Conservation (phyloP, 768 basidiomycete genomes). For the Rhodotorula toruloides region DNA sequence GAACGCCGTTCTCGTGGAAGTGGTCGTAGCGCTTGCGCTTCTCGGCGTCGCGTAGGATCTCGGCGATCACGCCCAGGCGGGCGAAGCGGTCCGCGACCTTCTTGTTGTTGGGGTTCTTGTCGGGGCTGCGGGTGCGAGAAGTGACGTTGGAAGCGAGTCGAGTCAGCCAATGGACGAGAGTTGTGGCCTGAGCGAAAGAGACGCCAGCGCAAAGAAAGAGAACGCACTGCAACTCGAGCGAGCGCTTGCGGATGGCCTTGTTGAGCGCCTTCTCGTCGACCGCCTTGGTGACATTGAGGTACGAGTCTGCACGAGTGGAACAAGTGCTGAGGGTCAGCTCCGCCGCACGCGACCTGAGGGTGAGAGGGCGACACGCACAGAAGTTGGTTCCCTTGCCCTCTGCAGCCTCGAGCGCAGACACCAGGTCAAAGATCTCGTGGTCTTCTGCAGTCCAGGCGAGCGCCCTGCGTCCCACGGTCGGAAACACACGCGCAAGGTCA, state of each 20-base stretch:
- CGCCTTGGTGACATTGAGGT: conserved; percentile 70
- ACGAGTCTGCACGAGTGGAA: conserved; percentile 57
- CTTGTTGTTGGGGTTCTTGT: conserved; percentile 81
- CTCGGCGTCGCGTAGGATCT: conserved; percentile 71
- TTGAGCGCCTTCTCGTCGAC: conserved; percentile 72
- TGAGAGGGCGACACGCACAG: conserved; percentile 45
- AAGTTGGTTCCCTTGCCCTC: conserved; percentile 84
- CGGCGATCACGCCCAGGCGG: conserved; percentile 76
- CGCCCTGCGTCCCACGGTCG: conserved; percentile 7
- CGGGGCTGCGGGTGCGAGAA: conserved; percentile 58
- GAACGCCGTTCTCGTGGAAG: conserved; percentile 97
- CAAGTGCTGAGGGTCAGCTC: background rate
- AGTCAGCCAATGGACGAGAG: background rate
- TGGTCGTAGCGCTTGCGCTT: conserved; percentile 54
- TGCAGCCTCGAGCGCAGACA: conserved; percentile 39
- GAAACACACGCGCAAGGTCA: background rate
- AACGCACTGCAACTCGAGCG: conserved; percentile 79
- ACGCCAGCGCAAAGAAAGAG: conserved; percentile 6
- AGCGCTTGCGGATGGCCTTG: conserved; percentile 87
- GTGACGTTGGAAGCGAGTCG: background rate
- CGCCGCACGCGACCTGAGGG: too few relatives aligned
- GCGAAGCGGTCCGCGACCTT: conserved; percentile 77
- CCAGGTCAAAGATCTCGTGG: conserved; percentile 44
- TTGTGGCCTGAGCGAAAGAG: background rate
- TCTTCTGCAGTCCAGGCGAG: conserved; percentile 39